phyloP scores from a whole-genome alignment of 225 moss, liverwort and hornwort genomes.

The Lunularia cruciata region DNA sequence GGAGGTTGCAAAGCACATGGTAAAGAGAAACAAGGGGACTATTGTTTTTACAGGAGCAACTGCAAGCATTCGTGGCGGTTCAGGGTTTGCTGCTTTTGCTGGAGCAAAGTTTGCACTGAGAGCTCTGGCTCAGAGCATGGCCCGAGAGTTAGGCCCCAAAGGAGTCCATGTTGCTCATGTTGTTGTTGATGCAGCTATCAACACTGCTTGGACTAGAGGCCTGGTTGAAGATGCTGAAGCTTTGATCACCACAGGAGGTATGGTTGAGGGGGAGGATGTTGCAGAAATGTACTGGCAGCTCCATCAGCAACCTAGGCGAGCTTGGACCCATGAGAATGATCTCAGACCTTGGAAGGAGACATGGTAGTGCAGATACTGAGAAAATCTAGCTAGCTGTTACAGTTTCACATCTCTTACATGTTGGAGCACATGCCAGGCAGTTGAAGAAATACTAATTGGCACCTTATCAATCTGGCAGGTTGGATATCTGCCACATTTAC shows the following conservation, averaged over 20 bases:
- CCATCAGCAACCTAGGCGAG: slow-evolving; percentile 52
- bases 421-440: too few species aligned
- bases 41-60: slow-evolving; percentile 79
- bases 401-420: too few species aligned
- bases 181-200: slow-evolving; percentile 61
- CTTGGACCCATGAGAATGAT: slow-evolving; percentile 71
- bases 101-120: slow-evolving; percentile 48
- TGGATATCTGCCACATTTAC: too few species aligned
- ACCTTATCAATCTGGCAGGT: too few species aligned
- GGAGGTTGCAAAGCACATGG: slow-evolving; percentile 71
- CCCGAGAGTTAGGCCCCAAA: slow-evolving; percentile 45
- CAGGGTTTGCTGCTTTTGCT: slow-evolving; percentile 64
- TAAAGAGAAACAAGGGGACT: slow-evolving; percentile 54
- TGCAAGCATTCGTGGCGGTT: slow-evolving; percentile 68
- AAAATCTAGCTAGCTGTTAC: too few species aligned
- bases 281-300: slow-evolving; percentile 68
- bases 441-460: too few species aligned
- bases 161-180: slow-evolving; percentile 61
- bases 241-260: slow-evolving; percentile 39
- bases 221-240: slow-evolving; percentile 25
- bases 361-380: slow-evolving; percentile 37
- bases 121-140: slow-evolving; percentile 49
- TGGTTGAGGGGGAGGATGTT: slow-evolving; percentile 51
- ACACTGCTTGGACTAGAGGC: slow-evolving; percentile 55
- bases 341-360: slow-evolving; percentile 67